A percentile compares a stretch with the other conserved stretches of the same genome.
These are phyloP conservation scores for Macrophomina phaseolina DNA, from an alignment of 2,329 filamentous ascomycete genomes.

Conservation along the genomic window DNA sequence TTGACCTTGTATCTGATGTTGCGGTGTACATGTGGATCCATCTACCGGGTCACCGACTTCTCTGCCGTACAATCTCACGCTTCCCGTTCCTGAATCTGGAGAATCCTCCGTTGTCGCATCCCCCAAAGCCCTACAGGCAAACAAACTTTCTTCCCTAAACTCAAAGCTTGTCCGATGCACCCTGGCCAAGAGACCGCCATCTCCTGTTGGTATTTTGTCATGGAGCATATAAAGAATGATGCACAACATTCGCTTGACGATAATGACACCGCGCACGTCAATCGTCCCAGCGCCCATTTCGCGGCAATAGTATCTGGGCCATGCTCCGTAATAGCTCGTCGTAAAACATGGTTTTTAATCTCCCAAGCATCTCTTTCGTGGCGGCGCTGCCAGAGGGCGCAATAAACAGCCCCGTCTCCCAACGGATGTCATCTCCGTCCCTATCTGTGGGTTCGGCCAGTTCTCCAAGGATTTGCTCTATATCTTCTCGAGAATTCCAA, in stretches of 20 bases:
- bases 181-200: not conserved
- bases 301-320: no score
- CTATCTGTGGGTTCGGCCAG: not conserved
- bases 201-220: not conserved
- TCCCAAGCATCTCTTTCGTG: slow-evolving; percentile 9
- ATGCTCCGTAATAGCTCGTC: not conserved
- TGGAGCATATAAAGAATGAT: no score
- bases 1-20: not conserved
- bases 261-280: no score
- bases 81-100: not conserved
- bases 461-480: not conserved
- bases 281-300: no score
- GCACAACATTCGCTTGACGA: no score
- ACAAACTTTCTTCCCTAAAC: not conserved
- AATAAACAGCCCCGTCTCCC: not conserved
- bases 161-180: not conserved
- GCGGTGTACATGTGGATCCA: not conserved
- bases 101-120: not conserved
- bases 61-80: not conserved
- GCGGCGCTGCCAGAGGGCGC: not conserved
- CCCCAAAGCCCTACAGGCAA: not conserved
- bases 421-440: not conserved
- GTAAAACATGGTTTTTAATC: not conserved
- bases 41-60: not conserved
- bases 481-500: not conserved